phyloP scores from a whole-genome alignment of 1,139 yeast genomes.

The Blastobotrys raffinosifermentans region DNA sequence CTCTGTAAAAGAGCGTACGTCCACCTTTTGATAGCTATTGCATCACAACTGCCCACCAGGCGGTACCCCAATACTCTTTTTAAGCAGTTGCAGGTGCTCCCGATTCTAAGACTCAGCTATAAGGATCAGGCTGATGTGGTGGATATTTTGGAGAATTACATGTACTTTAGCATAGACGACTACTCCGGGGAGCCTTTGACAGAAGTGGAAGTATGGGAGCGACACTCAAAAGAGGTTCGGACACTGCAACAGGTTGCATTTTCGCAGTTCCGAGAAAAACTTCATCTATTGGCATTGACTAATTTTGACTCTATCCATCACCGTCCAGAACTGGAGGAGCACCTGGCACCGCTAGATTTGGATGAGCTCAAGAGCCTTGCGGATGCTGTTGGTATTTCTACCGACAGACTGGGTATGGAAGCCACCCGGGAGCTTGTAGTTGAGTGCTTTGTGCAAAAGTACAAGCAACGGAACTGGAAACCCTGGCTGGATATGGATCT shows the following conservation, averaged over 20 bases:
- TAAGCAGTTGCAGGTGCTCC: conserved; percentile 26
- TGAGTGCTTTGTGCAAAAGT: conserved; percentile 19
- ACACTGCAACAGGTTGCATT: conserved; percentile 20
- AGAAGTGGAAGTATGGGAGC: conserved; percentile 17
- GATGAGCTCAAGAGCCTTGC: conserved; percentile 22
- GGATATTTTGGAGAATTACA: conserved; percentile 26
- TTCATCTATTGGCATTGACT: conserved; percentile 28
- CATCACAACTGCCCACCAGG: conserved; percentile 43
- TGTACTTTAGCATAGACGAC: conserved; percentile 41
- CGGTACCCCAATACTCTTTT: conserved; percentile 35
- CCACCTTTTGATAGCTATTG: conserved; percentile 18
- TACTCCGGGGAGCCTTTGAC: conserved; percentile 34
- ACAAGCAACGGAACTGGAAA: conserved; percentile 7
- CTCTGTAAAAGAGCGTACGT: too few relatives aligned
- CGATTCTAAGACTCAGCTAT: not conserved
- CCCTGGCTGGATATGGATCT: conserved; percentile 3
- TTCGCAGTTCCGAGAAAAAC: conserved; percentile 18
- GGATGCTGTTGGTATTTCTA: too few relatives aligned
- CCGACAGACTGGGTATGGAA: too few relatives aligned
- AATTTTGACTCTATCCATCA: conserved; percentile 28
- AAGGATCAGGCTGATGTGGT: conserved; percentile 10
- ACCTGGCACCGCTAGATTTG: conserved; percentile 19
- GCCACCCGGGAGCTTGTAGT: too few relatives aligned
- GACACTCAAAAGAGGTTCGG: conserved; percentile 16
- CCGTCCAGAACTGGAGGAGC: conserved; percentile 24